phyloP scores from a whole-genome alignment of 352 stramenopile species.

The Phytophthora multivora region DNA sequence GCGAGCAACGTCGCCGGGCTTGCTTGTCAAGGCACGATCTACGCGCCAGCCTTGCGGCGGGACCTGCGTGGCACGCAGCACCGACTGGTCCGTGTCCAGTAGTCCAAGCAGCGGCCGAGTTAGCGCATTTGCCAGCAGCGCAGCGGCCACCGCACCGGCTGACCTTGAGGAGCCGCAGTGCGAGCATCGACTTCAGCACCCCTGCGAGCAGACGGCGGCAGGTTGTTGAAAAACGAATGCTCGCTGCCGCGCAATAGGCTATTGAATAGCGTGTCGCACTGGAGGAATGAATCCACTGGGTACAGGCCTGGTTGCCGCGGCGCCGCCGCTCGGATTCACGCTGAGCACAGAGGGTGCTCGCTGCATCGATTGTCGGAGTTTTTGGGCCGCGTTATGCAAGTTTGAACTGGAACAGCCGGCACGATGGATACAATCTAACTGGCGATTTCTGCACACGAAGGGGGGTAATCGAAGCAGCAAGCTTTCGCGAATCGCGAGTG shows the following conservation, averaged over 20 bases:
- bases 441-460: constrained; percentile 32
- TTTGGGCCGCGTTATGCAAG: constrained; percentile 24
- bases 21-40: constrained; percentile 1
- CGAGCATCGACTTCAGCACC: constrained; percentile 5
- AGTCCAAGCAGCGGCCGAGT: background rate
- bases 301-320: background rate
- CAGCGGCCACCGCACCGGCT: background rate
- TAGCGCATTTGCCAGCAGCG: background rate
- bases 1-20: constrained; percentile 5
- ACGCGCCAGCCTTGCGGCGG: background rate
- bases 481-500: too few relatives aligned
- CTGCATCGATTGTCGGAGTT: constrained; percentile 9
- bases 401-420: constrained; percentile 32
- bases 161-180: constrained; percentile 9
- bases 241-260: background rate
- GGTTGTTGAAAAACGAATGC: background rate
- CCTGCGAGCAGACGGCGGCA: constrained; percentile 15
- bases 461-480: constrained; percentile 15
- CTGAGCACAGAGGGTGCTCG: constrained; percentile 12
- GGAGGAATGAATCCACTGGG: constrained; percentile 27
- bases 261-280: constrained; percentile 31
- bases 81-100: background rate
- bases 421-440: constrained; percentile 32
- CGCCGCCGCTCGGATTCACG: constrained; percentile 1
- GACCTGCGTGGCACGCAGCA: background rate